A percentile compares a stretch with the other conserved stretches of the same genome.
These are phyloP conservation scores for Colletotrichum liaoningense DNA, from an alignment of 2,329 filamentous ascomycete genomes.

Conservation along the genomic window DNA sequence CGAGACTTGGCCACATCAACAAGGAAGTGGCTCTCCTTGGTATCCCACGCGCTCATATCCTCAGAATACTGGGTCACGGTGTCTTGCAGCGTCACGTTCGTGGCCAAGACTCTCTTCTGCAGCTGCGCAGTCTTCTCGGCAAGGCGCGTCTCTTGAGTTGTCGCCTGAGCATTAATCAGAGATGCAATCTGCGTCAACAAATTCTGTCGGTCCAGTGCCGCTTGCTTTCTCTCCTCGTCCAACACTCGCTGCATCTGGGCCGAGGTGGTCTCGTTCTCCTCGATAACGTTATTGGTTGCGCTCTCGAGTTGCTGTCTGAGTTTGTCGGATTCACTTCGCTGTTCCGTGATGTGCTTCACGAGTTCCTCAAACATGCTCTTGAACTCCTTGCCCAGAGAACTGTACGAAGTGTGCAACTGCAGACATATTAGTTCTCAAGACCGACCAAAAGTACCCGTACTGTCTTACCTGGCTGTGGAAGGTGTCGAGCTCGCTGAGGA, in stretches of 20 bases:
- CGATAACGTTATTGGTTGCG: slow-evolving; percentile 75
- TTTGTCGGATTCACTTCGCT: slow-evolving; percentile 80
- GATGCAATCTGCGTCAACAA: slow-evolving; percentile 81
- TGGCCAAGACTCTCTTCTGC: slow-evolving; percentile 72
- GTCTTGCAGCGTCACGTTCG: slow-evolving; percentile 73
- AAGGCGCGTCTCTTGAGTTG: slow-evolving; percentile 79
- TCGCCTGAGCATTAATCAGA: slow-evolving; percentile 80
- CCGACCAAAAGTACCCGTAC: slow-evolving; percentile 24
- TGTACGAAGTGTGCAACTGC: slow-evolving; percentile 86
- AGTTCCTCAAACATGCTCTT: slow-evolving; percentile 87
- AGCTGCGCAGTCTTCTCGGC: slow-evolving; percentile 71
- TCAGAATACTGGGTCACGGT: slow-evolving; percentile 74
- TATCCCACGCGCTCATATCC: slow-evolving; percentile 80
- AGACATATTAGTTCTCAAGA: neutral
- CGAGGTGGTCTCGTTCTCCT: slow-evolving; percentile 76
- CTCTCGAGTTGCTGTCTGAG: slow-evolving; percentile 78
- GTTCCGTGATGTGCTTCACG: slow-evolving; percentile 77
- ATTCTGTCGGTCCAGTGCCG: slow-evolving; percentile 78
- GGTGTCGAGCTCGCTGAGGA: slow-evolving; percentile 84
- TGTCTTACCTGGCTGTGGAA: slow-evolving; percentile 76
- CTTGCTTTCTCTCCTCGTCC: slow-evolving; percentile 79
- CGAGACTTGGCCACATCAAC: slow-evolving; percentile 78
- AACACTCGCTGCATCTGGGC: slow-evolving; percentile 75
- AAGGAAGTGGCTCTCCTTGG: slow-evolving; percentile 75
- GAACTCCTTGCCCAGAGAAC: slow-evolving; percentile 85